Conservation (phyloP, 331 rosid species). For the Pyracantha coccinea region DNA sequence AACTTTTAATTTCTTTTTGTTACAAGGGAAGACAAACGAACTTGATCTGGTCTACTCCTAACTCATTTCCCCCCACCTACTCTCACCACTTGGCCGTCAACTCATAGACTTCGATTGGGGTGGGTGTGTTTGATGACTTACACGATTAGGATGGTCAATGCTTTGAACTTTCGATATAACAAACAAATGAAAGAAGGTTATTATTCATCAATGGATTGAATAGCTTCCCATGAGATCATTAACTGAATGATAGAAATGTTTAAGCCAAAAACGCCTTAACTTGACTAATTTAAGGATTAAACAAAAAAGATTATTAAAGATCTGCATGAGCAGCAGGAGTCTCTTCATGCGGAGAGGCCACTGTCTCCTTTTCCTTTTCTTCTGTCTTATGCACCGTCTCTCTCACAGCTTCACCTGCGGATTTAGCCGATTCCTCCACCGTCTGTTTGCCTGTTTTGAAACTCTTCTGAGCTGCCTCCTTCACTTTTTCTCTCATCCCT, state of each 20-base stretch:
- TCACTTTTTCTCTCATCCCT: slow-evolving; percentile 5
- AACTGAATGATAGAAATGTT: not conserved
- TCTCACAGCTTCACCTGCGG: slow-evolving; percentile 44
- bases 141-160: no score
- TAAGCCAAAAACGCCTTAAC: not conserved
- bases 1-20: no score
- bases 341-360: slow-evolving; percentile 19
- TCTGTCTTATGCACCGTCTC: slow-evolving; percentile 31
- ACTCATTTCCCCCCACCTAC: no score
- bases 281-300: not conserved
- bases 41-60: no score
- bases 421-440: slow-evolving; percentile 50
- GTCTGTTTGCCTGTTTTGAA: slow-evolving; percentile 40
- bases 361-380: slow-evolving; percentile 19
- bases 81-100: no score
- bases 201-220: no score
- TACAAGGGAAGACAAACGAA: no score
- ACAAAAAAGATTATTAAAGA: slow-evolving; percentile 21
- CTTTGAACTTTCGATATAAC: no score
- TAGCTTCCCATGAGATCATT: not conserved
- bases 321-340: slow-evolving; percentile 24
- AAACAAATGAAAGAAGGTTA: no score
- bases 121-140: no score
- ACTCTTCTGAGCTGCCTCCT: slow-evolving; percentile 43
- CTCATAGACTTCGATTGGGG: no score